Conservation (phyloP, 1,284 basidiomycete species). For the Fomes fomentarius region DNA sequence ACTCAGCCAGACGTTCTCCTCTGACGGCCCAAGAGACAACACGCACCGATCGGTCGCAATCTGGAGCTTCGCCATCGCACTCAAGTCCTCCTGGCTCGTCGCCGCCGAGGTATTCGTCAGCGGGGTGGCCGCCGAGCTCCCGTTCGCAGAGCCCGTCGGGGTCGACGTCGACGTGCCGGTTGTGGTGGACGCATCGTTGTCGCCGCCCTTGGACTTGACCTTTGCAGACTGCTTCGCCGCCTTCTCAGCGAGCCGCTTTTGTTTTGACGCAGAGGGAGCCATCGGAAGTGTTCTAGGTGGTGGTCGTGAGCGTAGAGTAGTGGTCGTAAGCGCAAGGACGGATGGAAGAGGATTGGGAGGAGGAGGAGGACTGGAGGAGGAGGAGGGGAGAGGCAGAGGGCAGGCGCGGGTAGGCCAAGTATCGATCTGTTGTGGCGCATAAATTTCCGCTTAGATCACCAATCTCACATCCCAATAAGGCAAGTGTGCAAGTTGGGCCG, state of each 20-base stretch:
- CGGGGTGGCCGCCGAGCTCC: conserved; percentile 70
- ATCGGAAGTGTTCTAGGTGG: conserved; percentile 38
- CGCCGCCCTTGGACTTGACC: conserved; percentile 36
- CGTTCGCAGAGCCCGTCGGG: conserved; percentile 66
- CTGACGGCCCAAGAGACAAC: neutral
- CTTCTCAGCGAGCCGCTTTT: conserved; percentile 89
- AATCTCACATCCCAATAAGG: conserved; percentile 5
- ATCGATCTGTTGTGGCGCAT: conserved; percentile 25
- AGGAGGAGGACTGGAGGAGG: conserved; percentile 1
- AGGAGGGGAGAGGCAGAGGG: conserved; percentile 1
- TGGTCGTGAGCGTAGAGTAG: neutral
- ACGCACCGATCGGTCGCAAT: conserved; percentile 85
- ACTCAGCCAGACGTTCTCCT: neutral
- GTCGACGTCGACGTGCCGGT: conserved; percentile 47
- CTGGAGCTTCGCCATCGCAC: conserved; percentile 85
- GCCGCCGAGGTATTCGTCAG: conserved; percentile 78
- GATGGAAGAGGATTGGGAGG: conserved; percentile 1
- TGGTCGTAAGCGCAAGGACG: neutral
- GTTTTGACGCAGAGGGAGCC: conserved; percentile 81
- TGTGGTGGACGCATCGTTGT: conserved; percentile 44
- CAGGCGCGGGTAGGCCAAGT: conserved; percentile 1
- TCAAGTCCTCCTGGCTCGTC: conserved; percentile 74
- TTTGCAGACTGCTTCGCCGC: conserved; percentile 77
- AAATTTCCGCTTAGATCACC: conserved; percentile 32
- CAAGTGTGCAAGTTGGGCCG: conserved; percentile 10